Base-by-base conservation (phyloP, 768 basidiomycete genomes). In the Mycena haematopus region DNA sequence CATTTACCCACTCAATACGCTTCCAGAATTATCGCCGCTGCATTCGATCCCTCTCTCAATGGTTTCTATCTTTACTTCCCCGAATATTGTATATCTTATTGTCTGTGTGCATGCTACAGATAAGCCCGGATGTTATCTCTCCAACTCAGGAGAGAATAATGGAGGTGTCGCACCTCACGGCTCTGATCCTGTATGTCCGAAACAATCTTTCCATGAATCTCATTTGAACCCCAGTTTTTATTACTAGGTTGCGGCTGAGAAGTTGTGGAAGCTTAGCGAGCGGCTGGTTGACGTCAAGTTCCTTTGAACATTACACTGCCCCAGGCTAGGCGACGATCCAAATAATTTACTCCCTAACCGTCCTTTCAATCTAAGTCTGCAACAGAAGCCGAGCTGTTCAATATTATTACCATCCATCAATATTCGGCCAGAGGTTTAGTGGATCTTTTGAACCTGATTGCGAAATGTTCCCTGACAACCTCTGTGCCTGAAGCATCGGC, bases 1-100 rank as follows among this genome's bases (percentile, higher is more conserved):
- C 19, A 3, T 1, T 1, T 14, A 1, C 11, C 21, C 3, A 44
- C 10, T 15, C 14, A 19, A 42, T 13, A 1, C 33, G 3, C 29
- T 21, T 3, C 0, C 50, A 63, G 65, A 42, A 42, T 49, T 7
- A 22, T 67, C 24, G 42, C 38, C 1, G 66, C 66, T 3, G 62
- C 66, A 8, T 67, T 67, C 14, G 66, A 67, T 44, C 62, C 62
- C 22, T 54, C 61, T 31, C 53, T 66, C 31, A 56, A 58, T 21
- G 60, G 65, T 62, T 1, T 21, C 56, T 27, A 3, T 17, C 5
- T 6, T 36, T 31, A 13, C 1, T 29, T 21, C 7, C 15, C 10
- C 6, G 14, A 6, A 11, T 42, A 19, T 25, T 33, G n/a, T n/a
- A 0, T 24, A 45, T 21, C 21, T 6, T n/a, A 21, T 2, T 15